Conservation (phyloP, 2,329 filamentous ascomycete species). For the Nigrospora osmanthi region DNA sequence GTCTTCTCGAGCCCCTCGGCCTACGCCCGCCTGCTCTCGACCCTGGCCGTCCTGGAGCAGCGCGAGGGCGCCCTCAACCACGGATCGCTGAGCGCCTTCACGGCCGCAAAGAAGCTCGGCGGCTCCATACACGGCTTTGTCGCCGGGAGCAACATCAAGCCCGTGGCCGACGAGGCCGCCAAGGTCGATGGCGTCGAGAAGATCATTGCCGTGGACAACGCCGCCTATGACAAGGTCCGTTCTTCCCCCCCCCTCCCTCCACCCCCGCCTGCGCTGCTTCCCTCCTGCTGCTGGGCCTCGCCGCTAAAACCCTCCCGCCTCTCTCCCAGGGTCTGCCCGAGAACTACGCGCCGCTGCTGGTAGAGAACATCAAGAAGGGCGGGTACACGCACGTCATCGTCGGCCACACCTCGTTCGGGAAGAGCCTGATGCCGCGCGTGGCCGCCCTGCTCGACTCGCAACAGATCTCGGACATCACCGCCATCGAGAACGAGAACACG, state of each 20-base stretch:
- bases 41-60: conserved; percentile 88
- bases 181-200: conserved; percentile 90
- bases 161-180: conserved; percentile 72
- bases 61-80: conserved; percentile 78
- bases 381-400: conserved; percentile 88
- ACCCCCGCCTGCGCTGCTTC: not conserved
- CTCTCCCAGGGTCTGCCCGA: conserved; percentile 72
- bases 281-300: not conserved
- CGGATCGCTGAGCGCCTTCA: conserved; percentile 76
- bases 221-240: conserved; percentile 78
- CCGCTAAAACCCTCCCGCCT: not conserved
- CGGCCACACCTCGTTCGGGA: conserved; percentile 91
- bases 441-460: conserved; percentile 87
- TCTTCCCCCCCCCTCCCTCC: not conserved
- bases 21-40: conserved; percentile 68
- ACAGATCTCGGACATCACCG: conserved; percentile 87
- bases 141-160: conserved; percentile 70
- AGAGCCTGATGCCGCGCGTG: conserved; percentile 85
- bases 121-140: conserved; percentile 81
- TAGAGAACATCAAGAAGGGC: conserved; percentile 95
- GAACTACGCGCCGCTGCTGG: conserved; percentile 86
- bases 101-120: conserved; percentile 79
- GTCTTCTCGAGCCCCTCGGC: conserved; percentile 34
- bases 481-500: conserved; percentile 81
- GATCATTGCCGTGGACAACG: conserved; percentile 81